phyloP scores from a whole-genome alignment of 2,329 filamentous ascomycete species.

The Neocatenulostroma microsporum region DNA sequence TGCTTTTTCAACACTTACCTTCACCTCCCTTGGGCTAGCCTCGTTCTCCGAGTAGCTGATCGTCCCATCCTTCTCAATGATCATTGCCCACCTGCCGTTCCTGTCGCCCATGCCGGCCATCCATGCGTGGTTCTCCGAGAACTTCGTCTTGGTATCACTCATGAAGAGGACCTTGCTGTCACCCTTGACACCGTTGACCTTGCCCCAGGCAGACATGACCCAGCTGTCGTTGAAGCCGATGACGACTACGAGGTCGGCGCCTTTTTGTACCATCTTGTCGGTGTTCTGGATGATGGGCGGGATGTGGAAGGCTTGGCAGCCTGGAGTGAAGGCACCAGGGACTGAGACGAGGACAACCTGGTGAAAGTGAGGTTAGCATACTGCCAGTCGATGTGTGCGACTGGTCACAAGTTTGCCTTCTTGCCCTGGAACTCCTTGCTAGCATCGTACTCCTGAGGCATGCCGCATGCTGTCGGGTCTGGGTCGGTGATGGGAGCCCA shows the following conservation, averaged over 20 bases:
- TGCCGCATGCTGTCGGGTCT: slow-evolving; percentile 66
- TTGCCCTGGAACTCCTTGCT: slow-evolving; percentile 66
- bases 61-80: slow-evolving; percentile 72
- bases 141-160: slow-evolving; percentile 59
- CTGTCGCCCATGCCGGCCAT: slow-evolving; percentile 58
- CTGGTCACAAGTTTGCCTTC: slow-evolving; percentile 40
- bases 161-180: slow-evolving; percentile 71
- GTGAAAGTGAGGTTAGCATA: background rate
- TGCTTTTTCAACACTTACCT: slow-evolving; percentile 29
- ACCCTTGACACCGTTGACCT: slow-evolving; percentile 71
- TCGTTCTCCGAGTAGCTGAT: slow-evolving; percentile 74
- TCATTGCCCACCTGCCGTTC: slow-evolving; percentile 70
- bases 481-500: slow-evolving; percentile 73
- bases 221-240: slow-evolving; percentile 73
- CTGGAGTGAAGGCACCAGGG: slow-evolving; percentile 69
- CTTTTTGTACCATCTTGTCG: slow-evolving; percentile 65
- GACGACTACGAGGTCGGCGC: slow-evolving; percentile 72
- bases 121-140: slow-evolving; percentile 75
- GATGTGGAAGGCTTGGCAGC: slow-evolving; percentile 74
- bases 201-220: slow-evolving; percentile 73
- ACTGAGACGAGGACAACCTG: slow-evolving; percentile 59
- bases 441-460: slow-evolving; percentile 70
- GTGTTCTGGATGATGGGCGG: slow-evolving; percentile 67
- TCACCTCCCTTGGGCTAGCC: slow-evolving; percentile 42
- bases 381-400: background rate